These are phyloP conservation scores for Nemania serpens DNA, from an alignment of 2,329 filamentous ascomycete species.

Conservation along the genomic window DNA sequence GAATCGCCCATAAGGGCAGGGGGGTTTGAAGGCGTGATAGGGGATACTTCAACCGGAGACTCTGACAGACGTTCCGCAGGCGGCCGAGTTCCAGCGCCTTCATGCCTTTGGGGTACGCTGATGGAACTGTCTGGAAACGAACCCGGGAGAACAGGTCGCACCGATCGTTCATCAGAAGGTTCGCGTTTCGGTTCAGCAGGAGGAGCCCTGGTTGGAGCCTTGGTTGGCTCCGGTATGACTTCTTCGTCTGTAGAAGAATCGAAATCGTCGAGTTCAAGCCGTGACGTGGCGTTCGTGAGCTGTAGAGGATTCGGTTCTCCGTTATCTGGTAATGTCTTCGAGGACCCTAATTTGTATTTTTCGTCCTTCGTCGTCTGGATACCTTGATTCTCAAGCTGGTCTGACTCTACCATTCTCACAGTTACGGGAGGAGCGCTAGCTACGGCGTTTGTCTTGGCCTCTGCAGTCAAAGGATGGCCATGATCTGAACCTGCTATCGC, in stretches of 20 bases:
- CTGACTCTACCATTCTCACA: slow-evolving; percentile 63
- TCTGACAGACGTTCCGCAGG: slow-evolving; percentile 60
- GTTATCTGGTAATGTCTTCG: slow-evolving; percentile 50
- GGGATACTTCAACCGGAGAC: slow-evolving; percentile 70
- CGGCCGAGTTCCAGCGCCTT: slow-evolving; percentile 39
- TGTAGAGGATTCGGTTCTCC: slow-evolving; percentile 60
- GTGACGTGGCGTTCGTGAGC: slow-evolving; percentile 62
- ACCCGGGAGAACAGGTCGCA: slow-evolving; percentile 46
- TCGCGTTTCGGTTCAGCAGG: slow-evolving; percentile 37
- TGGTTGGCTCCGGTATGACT: slow-evolving; percentile 39
- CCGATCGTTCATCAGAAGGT: slow-evolving; percentile 31
- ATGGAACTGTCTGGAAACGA: slow-evolving; percentile 50
- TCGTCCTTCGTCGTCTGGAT: slow-evolving; percentile 48
- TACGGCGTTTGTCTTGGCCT: slow-evolving; percentile 53
- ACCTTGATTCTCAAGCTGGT: slow-evolving; percentile 48
- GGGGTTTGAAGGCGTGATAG: slow-evolving; percentile 57
- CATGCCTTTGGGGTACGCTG: slow-evolving; percentile 41
- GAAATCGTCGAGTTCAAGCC: slow-evolving; percentile 72
- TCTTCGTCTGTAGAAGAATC: slow-evolving; percentile 61
- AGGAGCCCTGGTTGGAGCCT: slow-evolving; percentile 30
- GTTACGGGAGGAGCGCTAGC: slow-evolving; percentile 59
- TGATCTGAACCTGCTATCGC: slow-evolving; percentile 48
- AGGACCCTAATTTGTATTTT: slow-evolving; percentile 45
- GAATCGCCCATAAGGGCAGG: slow-evolving; percentile 72
- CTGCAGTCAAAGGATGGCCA: slow-evolving; percentile 30